phyloP scores from a whole-genome alignment of 331 rosid genomes.

The Cydonia oblonga region DNA sequence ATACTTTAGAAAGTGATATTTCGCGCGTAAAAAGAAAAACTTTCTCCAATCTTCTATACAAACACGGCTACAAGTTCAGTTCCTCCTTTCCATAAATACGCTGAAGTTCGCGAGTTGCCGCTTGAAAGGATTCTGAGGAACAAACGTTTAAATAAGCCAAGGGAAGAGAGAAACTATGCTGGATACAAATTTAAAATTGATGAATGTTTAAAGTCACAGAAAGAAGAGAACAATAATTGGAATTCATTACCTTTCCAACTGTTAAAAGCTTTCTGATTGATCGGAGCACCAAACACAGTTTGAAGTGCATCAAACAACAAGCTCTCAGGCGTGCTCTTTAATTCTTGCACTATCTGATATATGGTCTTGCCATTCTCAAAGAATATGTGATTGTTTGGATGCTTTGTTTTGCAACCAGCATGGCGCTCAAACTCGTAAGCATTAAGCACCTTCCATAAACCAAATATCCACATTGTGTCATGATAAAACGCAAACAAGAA shows the following conservation, averaged over 20 bases:
- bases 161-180: not conserved
- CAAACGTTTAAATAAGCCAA: not conserved
- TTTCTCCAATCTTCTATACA: slow-evolving; percentile 8
- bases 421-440: slow-evolving; percentile 89
- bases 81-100: slow-evolving; percentile 86
- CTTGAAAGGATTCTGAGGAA: slow-evolving; percentile 77
- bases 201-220: not conserved
- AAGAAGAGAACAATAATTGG: not conserved
- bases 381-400: slow-evolving; percentile 84
- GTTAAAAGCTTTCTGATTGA: slow-evolving; percentile 74
- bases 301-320: slow-evolving; percentile 64
- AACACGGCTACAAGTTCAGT: slow-evolving; percentile 28
- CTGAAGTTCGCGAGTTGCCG: slow-evolving; percentile 86
- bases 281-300: slow-evolving; percentile 71
- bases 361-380: slow-evolving; percentile 82
- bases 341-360: slow-evolving; percentile 80
- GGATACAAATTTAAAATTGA: not conserved
- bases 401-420: slow-evolving; percentile 85
- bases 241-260: slow-evolving; percentile 57
- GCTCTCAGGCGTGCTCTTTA: slow-evolving; percentile 70
- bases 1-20: not conserved
- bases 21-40: slow-evolving; percentile 11
- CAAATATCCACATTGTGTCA: slow-evolving; percentile 5
- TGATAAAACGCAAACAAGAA: not conserved
- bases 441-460: slow-evolving; percentile 54